Base-by-base conservation (phyloP, 2,329 filamentous ascomycete genomes). In the Colletotrichum sp. region DNA sequence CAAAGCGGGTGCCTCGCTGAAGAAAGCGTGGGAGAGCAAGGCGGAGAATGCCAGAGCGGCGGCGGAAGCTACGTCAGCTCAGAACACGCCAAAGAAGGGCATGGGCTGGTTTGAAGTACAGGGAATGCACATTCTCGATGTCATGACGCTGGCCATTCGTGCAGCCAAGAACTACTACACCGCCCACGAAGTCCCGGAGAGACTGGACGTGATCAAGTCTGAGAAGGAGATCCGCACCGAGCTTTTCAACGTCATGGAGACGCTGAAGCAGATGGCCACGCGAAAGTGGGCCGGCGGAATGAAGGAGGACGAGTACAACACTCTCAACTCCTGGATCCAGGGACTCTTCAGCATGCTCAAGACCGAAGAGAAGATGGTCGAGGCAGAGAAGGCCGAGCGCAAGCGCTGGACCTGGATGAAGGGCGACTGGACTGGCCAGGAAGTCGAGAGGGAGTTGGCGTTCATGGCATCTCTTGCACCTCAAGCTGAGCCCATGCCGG, bases 131-230 rank as follows among this genome's bases (percentile, higher is more conserved):
- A 92, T 99, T 49, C 91, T 99, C 72, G 96, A 99, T 83, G 93
- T 98, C 69, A 94, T 97, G 82, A 99, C 97, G 1, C 89, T 99
- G 69, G 96, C 96, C n/a, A 99, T 99, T 79, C 92, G 96, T 69
- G 96, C 96, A 2, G 97, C 97, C 68, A 98, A 98, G 86, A 93
- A 98, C 81, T 99, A 99, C 86, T 99, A 99, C 85, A 98, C 96
- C 0, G 92, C 95, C 6, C 97, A 99, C 83, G 95, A 98, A 81
- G 90, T 96, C 69, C 95, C 96, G 2, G 94, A 97, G 79, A 93
- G 95, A 49, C 88, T 99, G 21, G 95, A 97, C 81, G 88, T 94
- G 32, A 98, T 99, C 85, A 96, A 95, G 84, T 93, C 95, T 1
- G 97, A 99, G 84, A 95, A 94, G 78, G 91, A 94, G 79, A 94